Conservation (phyloP, 1,284 basidiomycete genomes). For the Ceratobasidium sp. region DNA sequence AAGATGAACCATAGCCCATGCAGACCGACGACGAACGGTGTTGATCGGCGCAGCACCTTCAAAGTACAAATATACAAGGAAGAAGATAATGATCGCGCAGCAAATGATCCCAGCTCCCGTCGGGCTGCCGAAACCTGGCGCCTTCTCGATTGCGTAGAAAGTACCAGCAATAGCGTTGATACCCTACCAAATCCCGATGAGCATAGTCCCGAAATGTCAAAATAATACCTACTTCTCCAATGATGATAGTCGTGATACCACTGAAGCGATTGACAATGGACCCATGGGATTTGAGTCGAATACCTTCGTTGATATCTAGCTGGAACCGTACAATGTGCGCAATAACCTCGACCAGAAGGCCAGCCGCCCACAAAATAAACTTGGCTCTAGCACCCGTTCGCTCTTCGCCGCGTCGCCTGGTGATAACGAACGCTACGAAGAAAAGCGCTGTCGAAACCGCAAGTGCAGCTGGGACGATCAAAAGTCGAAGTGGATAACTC, state of each 20-base stretch:
- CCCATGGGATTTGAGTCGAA: slow-evolving; percentile 34
- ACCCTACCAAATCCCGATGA: slow-evolving; percentile 5
- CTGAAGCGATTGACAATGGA: slow-evolving; percentile 22
- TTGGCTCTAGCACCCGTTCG: slow-evolving; percentile 13
- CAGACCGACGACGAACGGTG: neutral
- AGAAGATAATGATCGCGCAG: slow-evolving; percentile 22
- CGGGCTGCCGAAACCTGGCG: slow-evolving; percentile 16
- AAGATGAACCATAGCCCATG: slow-evolving; percentile 28
- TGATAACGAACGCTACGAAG: slow-evolving; percentile 10
- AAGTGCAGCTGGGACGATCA: slow-evolving; percentile 15
- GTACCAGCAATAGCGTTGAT: slow-evolving; percentile 43
- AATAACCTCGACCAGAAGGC: slow-evolving; percentile 10
- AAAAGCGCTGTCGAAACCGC: slow-evolving; percentile 16
- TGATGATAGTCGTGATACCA: slow-evolving; percentile 35
- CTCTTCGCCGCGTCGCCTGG: neutral
- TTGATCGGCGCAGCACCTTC: slow-evolving; percentile 22
- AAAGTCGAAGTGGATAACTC: slow-evolving; percentile 6
- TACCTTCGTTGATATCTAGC: slow-evolving; percentile 11
- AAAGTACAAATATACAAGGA: slow-evolving; percentile 36
- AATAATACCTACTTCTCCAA: slow-evolving; percentile 22
- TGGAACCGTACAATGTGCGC: slow-evolving; percentile 29
- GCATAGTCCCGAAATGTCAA: neutral
- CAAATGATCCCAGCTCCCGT: slow-evolving; percentile 4
- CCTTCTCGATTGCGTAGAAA: slow-evolving; percentile 25
- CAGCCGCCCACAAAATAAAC: slow-evolving; percentile 14